Base-by-base conservation (phyloP, 148 eudicot genomes). In the Silene latifolia region DNA sequence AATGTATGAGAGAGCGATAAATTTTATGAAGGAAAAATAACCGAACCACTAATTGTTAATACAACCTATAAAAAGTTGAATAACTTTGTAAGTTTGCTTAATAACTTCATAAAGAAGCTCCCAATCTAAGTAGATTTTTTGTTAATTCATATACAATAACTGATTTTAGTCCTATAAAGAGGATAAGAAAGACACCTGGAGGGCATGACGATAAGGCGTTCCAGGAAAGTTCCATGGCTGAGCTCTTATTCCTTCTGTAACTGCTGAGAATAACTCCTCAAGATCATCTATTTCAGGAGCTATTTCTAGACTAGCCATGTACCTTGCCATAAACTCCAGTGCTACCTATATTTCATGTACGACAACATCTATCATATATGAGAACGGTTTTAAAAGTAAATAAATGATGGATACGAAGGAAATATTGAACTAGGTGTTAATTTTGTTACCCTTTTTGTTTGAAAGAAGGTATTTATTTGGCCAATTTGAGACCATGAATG, bases 291-390 rank as follows among this genome's bases (percentile, higher is more conserved):
- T 7, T 2, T 69, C 23, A 3, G 78, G 24, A 10, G 74, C 78
- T 5, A 53, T 21, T 61, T 84, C 87, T 8, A 81, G 62, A 73
- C 74, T 47, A 8, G 73, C 76, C 20, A 69, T 67, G 23, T 75
- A 63, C 17, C 23, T 78, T 25, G 51, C 76, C 18, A 74, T 84
- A 24, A 78, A 78, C 7, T 76, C 56, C 78, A 84, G 78, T 59
- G 82, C 75, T 23, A 75, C 78, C 87, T 84, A 60, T 51, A 51
- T 51, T 51, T 51, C 56, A 51, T 51, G 15, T 5, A 48, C 8
- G 17, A 48, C 4, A 48, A 11, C 8, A 39, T 32, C 5, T 7
- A 39, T 39, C 39, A 39, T 39, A 39, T 39, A 39, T 39, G 44
- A 39, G 44, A 7, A 39, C 44, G 8, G 44, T 39, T 39, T 39